Conservation (phyloP, 148 eudicot genomes). For the Polygonum aviculare region DNA sequence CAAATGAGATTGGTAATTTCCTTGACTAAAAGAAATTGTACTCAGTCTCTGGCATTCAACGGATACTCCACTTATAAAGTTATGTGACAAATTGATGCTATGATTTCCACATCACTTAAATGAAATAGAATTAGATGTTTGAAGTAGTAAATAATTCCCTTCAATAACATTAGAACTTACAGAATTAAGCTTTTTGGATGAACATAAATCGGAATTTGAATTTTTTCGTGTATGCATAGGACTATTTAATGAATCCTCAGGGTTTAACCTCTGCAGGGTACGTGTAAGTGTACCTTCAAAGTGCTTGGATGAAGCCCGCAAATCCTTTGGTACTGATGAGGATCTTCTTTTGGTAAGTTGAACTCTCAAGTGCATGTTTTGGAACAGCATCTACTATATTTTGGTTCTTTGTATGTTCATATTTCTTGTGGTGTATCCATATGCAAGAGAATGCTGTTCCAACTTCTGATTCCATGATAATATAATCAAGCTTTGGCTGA, state of each 20-base stretch:
- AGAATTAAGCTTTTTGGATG: background rate
- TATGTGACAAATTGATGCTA: background rate
- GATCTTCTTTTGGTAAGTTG: conserved; percentile 79
- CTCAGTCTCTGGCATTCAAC: background rate
- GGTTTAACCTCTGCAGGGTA: conserved; percentile 42
- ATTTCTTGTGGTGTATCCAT: background rate
- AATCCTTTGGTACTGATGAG: conserved; percentile 96
- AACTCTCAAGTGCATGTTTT: background rate
- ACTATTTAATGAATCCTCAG: background rate
- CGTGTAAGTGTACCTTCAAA: conserved; percentile 47
- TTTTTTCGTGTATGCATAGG: background rate
- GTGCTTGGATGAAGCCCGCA: conserved; percentile 75
- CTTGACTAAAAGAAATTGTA: background rate
- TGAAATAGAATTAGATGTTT: background rate
- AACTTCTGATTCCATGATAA: background rate
- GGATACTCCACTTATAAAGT: background rate
- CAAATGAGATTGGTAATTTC: background rate
- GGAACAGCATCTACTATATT: conserved; percentile 6
- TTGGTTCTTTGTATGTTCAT: background rate
- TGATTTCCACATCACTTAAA: background rate
- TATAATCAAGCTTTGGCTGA: background rate
- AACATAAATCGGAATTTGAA: background rate
- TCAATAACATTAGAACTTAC: background rate
- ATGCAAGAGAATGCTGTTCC: background rate
- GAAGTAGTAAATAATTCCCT: background rate